phyloP scores from a whole-genome alignment of 2,329 filamentous ascomycete genomes.

The Aspergillus chevalieri region DNA sequence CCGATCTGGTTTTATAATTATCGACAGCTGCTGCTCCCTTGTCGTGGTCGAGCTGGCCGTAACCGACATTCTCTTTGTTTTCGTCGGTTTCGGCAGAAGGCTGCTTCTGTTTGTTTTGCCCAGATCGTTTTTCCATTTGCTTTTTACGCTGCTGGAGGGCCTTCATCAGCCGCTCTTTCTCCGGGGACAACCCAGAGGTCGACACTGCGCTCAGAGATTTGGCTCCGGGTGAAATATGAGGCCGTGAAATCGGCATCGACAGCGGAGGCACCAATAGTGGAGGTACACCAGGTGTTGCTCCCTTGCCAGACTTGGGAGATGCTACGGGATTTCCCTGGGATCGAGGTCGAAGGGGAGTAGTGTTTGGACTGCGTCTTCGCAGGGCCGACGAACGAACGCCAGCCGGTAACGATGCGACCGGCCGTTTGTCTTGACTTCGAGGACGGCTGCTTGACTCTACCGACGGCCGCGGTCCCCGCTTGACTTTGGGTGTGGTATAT shows the following conservation, averaged over 20 bases:
- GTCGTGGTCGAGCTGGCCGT: slow-evolving; percentile 9
- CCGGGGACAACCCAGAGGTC: slow-evolving; percentile 64
- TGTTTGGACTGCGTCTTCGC: slow-evolving; percentile 43
- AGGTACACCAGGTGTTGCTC: slow-evolving; percentile 32
- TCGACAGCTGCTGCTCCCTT: not conserved
- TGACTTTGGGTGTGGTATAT: slow-evolving; percentile 61
- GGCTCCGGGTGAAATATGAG: slow-evolving; percentile 32
- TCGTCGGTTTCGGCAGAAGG: slow-evolving; percentile 10
- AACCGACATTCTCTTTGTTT: slow-evolving; percentile 25
- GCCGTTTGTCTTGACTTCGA: slow-evolving; percentile 52
- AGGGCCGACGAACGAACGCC: slow-evolving; percentile 62
- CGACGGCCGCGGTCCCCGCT: slow-evolving; percentile 79
- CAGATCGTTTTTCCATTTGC: slow-evolving; percentile 51
- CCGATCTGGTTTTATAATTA: not conserved
- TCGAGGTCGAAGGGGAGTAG: slow-evolving; percentile 33
- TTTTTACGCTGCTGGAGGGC: slow-evolving; percentile 85
- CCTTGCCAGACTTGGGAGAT: slow-evolving; percentile 19
- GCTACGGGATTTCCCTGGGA: slow-evolving; percentile 37
- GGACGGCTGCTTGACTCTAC: slow-evolving; percentile 55
- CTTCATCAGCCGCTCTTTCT: slow-evolving; percentile 90
- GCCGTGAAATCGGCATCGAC: slow-evolving; percentile 27
- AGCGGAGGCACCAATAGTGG: slow-evolving; percentile 34
- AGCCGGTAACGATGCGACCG: slow-evolving; percentile 71
- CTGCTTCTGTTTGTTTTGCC: slow-evolving; percentile 23
- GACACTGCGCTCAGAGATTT: slow-evolving; percentile 41